Conservation (phyloP, 2,329 filamentous ascomycete genomes). For the Teratosphaeria viscida region DNA sequence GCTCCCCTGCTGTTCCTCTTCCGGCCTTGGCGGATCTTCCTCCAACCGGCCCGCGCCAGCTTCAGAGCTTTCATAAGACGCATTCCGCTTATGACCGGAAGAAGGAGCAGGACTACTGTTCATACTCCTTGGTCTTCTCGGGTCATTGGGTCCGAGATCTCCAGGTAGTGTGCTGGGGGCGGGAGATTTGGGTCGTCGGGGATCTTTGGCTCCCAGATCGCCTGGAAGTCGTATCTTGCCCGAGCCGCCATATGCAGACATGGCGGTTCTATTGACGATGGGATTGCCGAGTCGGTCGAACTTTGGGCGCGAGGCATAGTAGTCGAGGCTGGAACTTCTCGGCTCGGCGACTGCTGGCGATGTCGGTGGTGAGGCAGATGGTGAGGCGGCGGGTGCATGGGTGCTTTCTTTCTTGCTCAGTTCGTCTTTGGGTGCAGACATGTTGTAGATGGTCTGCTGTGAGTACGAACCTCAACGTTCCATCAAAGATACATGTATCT, state of each 20-base stretch:
- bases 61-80: slow-evolving; percentile 9
- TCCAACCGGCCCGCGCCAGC: slow-evolving; percentile 15
- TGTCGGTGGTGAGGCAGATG: slow-evolving; percentile 15
- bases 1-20: slow-evolving; percentile 14
- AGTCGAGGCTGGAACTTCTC: slow-evolving; percentile 6
- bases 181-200: slow-evolving; percentile 23
- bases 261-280: slow-evolving; percentile 17
- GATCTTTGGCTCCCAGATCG: slow-evolving; percentile 26
- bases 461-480: background rate
- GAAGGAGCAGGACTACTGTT: slow-evolving; percentile 18
- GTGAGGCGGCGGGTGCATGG: slow-evolving; percentile 4
- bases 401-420: background rate
- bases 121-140: slow-evolving; percentile 15
- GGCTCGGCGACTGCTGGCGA: slow-evolving; percentile 14
- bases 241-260: slow-evolving; percentile 20
- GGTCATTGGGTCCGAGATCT: slow-evolving; percentile 24
- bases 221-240: slow-evolving; percentile 24
- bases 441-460: background rate
- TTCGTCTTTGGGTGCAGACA: background rate
- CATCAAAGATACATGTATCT: background rate
- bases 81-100: slow-evolving; percentile 5
- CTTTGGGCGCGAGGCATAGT: slow-evolving; percentile 19
- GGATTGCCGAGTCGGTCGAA: slow-evolving; percentile 22
- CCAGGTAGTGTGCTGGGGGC: slow-evolving; percentile 18
- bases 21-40: slow-evolving; percentile 12